phyloP scores from a whole-genome alignment of 179 eudicot genomes.

The Silene coronaria region DNA sequence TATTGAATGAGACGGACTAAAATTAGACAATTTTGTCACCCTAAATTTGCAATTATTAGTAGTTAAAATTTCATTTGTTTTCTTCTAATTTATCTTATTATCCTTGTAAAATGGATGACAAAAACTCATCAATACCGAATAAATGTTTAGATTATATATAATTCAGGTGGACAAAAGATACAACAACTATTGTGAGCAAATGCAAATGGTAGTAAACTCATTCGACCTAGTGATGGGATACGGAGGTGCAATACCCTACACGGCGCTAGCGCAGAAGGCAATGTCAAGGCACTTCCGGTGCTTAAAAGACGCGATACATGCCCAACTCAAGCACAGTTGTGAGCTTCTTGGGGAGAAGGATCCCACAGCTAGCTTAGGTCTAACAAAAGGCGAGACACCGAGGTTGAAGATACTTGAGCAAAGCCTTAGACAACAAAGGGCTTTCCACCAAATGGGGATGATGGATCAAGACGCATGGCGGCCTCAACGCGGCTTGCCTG shows the following conservation, averaged over 20 bases:
- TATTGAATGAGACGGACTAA: too few species aligned
- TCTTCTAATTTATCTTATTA: too few species aligned
- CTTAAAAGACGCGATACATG: conserved; percentile 68
- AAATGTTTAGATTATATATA: not conserved
- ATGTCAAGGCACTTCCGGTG: conserved; percentile 95
- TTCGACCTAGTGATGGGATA: conserved; percentile 85
- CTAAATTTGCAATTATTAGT: too few species aligned
- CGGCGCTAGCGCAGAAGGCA: conserved; percentile 83
- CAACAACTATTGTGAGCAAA: conserved; percentile 81
- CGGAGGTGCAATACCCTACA: conserved; percentile 77
- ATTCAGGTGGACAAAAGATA: conserved; percentile 80
- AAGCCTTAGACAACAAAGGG: conserved; percentile 80
- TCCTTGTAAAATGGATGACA: not conserved
- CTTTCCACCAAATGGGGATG: conserved; percentile 90
- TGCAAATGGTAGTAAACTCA: conserved; percentile 93
- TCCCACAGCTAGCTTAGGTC: conserved; percentile 47
- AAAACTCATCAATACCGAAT: not conserved
- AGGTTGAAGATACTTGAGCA: conserved; percentile 71
- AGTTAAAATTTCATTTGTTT: too few species aligned
- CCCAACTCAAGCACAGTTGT: conserved; percentile 63
- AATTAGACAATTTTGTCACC: too few species aligned
- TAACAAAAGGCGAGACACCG: conserved; percentile 93
- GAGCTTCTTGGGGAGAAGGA: conserved; percentile 86
- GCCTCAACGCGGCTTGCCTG: conserved; percentile 94
- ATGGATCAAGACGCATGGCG: conserved; percentile 98